Conservation (phyloP, 441 rosid species). For the Theobroma grandiflorum region DNA sequence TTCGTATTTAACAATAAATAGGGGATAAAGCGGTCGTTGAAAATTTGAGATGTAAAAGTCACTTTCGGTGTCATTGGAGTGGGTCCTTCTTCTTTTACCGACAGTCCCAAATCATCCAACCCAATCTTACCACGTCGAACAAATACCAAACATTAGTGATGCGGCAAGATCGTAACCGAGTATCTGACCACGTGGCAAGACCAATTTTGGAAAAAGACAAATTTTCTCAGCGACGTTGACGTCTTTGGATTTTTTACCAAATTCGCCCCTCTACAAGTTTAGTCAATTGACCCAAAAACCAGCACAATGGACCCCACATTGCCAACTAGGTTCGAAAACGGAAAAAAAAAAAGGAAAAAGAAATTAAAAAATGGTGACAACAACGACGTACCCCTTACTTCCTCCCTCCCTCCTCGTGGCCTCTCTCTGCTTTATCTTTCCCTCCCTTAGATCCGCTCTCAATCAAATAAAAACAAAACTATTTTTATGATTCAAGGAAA, state of each 20-base stretch:
- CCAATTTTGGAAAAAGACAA: too few relatives aligned
- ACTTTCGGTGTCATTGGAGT: too few relatives aligned
- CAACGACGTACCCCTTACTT: neutral
- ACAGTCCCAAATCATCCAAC: too few relatives aligned
- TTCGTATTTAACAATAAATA: too few relatives aligned
- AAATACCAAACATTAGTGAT: too few relatives aligned
- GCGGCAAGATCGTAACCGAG: too few relatives aligned
- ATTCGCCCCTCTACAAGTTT: neutral
- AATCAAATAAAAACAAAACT: neutral
- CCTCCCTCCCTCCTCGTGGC: neutral
- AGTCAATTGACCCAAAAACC: neutral
- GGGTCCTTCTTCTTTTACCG: too few relatives aligned
- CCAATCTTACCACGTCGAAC: too few relatives aligned
- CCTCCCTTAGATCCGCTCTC: constrained; percentile 11
- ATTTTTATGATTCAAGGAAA: neutral
- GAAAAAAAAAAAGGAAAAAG: neutral
- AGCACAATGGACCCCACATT: neutral
- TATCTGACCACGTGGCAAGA: too few relatives aligned
- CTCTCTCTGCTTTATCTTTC: neutral
- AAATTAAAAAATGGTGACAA: neutral
- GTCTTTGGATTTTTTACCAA: neutral
- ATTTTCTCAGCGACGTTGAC: too few relatives aligned
- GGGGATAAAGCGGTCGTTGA: too few relatives aligned
- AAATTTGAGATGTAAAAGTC: too few relatives aligned
- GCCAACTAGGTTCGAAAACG: neutral